Percentiles rank a stretch among this genome's conserved stretches.
These are phyloP conservation scores for Eucalyptus marginata DNA, from an alignment of 345 rosid species.

Conservation along the genomic window DNA sequence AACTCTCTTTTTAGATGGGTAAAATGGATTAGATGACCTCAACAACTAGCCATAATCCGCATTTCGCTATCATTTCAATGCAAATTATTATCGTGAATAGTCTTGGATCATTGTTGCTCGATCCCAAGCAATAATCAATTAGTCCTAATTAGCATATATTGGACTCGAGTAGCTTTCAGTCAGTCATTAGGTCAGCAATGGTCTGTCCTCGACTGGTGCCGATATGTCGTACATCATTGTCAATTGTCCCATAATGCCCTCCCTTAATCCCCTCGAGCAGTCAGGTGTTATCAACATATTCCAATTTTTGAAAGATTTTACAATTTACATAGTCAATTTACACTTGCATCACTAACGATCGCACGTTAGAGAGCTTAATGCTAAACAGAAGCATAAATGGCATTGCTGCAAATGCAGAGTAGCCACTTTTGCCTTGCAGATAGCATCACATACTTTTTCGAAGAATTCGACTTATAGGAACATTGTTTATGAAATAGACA, in stretches of 20 bases:
- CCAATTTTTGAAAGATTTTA: background rate
- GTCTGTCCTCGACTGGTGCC: background rate
- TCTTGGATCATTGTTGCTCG: background rate
- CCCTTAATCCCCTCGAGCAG: background rate
- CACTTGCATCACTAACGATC: too few relatives aligned
- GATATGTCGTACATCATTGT: background rate
- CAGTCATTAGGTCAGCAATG: background rate
- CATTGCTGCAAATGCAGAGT: background rate
- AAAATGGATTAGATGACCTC: background rate
- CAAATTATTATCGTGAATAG: background rate
- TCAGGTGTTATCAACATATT: background rate
- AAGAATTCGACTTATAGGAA: background rate
- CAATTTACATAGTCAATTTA: background rate
- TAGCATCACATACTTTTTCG: background rate
- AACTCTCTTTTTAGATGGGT: background rate
- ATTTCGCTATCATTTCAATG: background rate
- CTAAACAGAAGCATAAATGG: background rate
- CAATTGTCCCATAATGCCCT: background rate
- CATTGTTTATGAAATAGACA: background rate
- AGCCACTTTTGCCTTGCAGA: background rate
- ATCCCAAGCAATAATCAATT: background rate
- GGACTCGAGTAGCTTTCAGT: background rate
- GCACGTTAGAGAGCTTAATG: too few relatives aligned
- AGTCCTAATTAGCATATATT: background rate
- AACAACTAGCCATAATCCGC: background rate